Evolutionary conservation across 2,329 filamentous ascomycete species (phyloP), one percentile per base, ranked within the genome.

Genomic region (Beauveria caledonica): DNA sequence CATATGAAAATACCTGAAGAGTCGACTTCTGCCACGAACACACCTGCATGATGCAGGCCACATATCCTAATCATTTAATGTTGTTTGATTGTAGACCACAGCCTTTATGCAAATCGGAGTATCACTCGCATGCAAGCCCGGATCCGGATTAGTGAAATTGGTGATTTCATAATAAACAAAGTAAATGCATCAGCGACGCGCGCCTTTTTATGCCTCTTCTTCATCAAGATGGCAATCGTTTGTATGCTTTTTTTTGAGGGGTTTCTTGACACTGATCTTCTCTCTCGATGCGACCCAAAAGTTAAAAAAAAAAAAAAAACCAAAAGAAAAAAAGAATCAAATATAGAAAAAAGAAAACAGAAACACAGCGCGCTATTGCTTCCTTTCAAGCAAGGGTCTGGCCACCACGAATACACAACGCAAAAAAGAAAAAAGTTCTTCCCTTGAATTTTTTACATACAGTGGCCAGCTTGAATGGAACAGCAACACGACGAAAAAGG

Each of bases 131-230:
- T 36, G 33, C 33, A 36, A 36, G 33, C 11, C 11, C 4, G 11
- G 33, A 9, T 15, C 11, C 33, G 44, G 21, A 5, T 36, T 51
- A 10, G 11, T 19, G 36, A 23, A 39, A 46, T 46, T 25, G 19
- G 17, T 25, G 33, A 25, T 49, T 39, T 56, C 44, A 33, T 42
- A 17, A 36, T 60, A 64, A 62, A 64, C 63, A 64, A 60, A 64
- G 58, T 64, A 64, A 56, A 60, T 63, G 60, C 61, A 58, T 55
- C 55, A 42, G 36, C 53, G 44, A 50, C 44, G 44, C 44, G 25
- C 53, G 19, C 52, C 54, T 45, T 29, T 45, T 29, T 49, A 25
- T 48, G 44, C 51, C 51, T 49, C 54, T 58, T 64, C 48, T 9
- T 53, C 55, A 25, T 56, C 45, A 46, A 54, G 33, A 60, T 44